Base-by-base conservation (phyloP, 1,139 yeast species). In the Williopsis jadinii region DNA sequence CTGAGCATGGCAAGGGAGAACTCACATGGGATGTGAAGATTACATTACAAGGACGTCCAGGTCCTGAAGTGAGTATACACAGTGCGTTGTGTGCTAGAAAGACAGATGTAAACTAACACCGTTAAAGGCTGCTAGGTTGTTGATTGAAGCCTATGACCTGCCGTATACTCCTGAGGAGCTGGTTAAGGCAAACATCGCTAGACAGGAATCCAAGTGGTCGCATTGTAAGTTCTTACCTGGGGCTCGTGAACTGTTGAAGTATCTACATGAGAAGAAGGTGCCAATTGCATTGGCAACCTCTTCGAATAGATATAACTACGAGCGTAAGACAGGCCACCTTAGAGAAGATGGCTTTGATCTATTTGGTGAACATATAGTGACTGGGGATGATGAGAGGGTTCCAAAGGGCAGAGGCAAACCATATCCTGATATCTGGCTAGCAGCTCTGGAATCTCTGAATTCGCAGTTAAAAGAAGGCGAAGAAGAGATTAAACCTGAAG, bases 231-330 rank as follows among this genome's bases (percentile, higher is more conserved):
- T 84, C 58, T 63, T 92, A 53, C 96, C 96, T 1, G 98, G 98
- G 8, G 96, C 95, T 0, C 57, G 70, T 38, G 88, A 83, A 49
- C 64, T 92, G 41, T 59, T 92, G 35, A 52, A 69, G 38, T 64
- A 75, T 48, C 67, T 90, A 46, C 60, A 68, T 54, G 54, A 49
- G 15, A 64, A 67, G 9, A 60, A 68, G 2, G 62, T 90, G 28
- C 97, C 97, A 2, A 75, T 88, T 49, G 97, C 95, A 1, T 71
- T 92, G 41, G 97, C 97, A n/a, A 90, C 97, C 2, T 84, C 95
- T 9, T 86, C 96, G 2, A 75, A 75, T 51, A 63, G 58, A 26
- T 56, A 61, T 34, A 86, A 84, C 54, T 88, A 66, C 56, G 60
- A 68, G 26, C 65, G 75, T 43, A 92, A 92, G 60, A 87, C 97